A percentile compares a stretch with the other conserved stretches of the same genome.
Evolutionary conservation across 1,284 basidiomycete species (phyloP).

Genomic region (Sphaerobolus stellatus): DNA sequence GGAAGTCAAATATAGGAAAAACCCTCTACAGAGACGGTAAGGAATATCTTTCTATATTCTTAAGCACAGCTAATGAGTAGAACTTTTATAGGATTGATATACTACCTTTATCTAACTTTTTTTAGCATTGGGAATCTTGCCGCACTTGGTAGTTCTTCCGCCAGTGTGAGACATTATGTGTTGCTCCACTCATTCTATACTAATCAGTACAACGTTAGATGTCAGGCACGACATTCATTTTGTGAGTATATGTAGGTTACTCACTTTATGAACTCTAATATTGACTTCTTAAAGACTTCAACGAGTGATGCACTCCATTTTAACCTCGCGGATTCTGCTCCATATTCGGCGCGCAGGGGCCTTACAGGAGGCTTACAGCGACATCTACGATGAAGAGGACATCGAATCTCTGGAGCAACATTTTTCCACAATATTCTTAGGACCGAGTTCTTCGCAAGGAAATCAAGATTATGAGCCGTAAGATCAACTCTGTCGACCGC

Average conservation of each 20-base stretch:
- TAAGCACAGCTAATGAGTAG: background rate
- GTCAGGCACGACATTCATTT: background rate
- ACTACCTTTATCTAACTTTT: background rate
- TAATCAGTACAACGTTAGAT: background rate
- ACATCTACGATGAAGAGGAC: no score
- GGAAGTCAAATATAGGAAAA: background rate
- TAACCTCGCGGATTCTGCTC: background rate
- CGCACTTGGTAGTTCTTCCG: background rate
- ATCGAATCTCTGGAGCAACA: no score
- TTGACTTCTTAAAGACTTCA: background rate
- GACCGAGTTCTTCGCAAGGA: no score
- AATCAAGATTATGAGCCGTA: no score
- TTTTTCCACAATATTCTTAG: no score
- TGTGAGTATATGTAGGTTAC: background rate
- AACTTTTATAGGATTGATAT: background rate
- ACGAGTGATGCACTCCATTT: background rate
- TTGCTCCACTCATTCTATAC: background rate
- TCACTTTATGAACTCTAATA: background rate
- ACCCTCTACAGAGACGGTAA: background rate
- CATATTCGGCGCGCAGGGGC: background rate
- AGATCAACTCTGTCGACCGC: no score
- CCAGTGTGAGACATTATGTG: background rate
- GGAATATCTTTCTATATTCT: background rate
- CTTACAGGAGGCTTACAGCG: no score
- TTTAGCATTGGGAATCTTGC: background rate